These are phyloP conservation scores for Candida vartiovaarae DNA, from an alignment of 805 yeast species.

Conservation along the genomic window DNA sequence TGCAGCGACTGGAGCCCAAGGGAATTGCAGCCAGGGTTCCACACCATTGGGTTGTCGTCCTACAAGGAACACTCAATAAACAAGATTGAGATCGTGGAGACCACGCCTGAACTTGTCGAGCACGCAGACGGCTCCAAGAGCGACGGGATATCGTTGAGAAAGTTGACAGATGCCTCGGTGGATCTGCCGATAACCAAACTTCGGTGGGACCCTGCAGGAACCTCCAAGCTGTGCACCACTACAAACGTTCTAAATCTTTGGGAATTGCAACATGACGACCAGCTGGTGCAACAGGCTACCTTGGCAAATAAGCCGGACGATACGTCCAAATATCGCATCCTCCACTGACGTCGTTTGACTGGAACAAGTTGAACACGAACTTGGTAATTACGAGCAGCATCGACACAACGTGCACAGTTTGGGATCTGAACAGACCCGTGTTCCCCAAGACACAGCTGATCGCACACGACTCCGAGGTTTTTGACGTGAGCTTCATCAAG, in stretches of 20 bases:
- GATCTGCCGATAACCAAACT: conserved; percentile 66
- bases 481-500: conserved; percentile 79
- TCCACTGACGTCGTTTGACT: conserved; percentile 90
- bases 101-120: conserved; percentile 21
- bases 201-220: conserved; percentile 57
- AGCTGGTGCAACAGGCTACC: conserved; percentile 33
- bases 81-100: conserved; percentile 47
- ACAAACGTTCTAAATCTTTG: conserved; percentile 67
- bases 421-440: conserved; percentile 70
- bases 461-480: conserved; percentile 94
- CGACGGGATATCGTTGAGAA: conserved; percentile 29
- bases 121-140: conserved; percentile 20
- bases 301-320: conserved; percentile 25
- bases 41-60: conserved; percentile 61
- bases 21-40: conserved; percentile 25
- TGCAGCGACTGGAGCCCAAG: conserved; percentile 41
- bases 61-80: conserved; percentile 74
- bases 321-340: conserved; percentile 38
- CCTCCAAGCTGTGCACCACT: conserved; percentile 54
- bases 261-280: conserved; percentile 33
- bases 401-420: conserved; percentile 94
- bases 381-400: conserved; percentile 77
- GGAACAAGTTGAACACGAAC: conserved; percentile 71
- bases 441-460: conserved; percentile 86
- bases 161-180: conserved; percentile 44